Base-by-base conservation (phyloP, 257 asterid genomes). In the Plantago elongata region DNA sequence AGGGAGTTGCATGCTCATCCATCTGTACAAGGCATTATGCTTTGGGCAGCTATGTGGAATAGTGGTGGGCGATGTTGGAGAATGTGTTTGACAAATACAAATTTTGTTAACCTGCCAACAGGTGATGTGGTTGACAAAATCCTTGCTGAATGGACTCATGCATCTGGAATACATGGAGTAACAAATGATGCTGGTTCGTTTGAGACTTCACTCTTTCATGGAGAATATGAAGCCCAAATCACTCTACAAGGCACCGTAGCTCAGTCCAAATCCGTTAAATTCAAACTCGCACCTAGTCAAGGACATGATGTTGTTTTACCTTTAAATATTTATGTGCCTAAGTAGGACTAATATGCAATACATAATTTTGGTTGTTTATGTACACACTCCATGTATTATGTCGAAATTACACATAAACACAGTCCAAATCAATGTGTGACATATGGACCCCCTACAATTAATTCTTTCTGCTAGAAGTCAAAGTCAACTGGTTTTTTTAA, bases 11-110 rank as follows among this genome's bases (percentile, higher is more conserved):
- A 65, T 30, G 67, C 76, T 2, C 74, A 72, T 50, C 68, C 52
- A 7, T 68, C 59, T 2, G 69, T 73, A n/a, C 49, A 54, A 10
- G 79, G 77, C 27, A 73, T 77, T 11, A 55, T 77, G 45, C 8
- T 73, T 9, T 77, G 82, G 82, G 52, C 63, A 7, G 67, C 74
- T n/a, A 65, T 69, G 71, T 45, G 47, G 15, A 57, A 69, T 11
- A 7, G 46, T 6, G 7, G 8, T 4, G 48, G 58, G 17, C 67
- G 67, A 44, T 77, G 83, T 62, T 74, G 47, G 44, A 67, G 13
- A 27, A 78, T 74, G 83, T 74, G 77, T 48, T 64, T 78, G 44
- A 78, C 77, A 22, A 68, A 70, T 44, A 48, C 67, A 38, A 60
- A 67, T 40, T 78, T 78, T 60, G 72, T 62, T 4, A 77, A 77